Evolutionary conservation across 768 basidiomycete species (phyloP), one percentile per base, ranked within the genome.

Genomic region (Mycena epipterygia): DNA sequence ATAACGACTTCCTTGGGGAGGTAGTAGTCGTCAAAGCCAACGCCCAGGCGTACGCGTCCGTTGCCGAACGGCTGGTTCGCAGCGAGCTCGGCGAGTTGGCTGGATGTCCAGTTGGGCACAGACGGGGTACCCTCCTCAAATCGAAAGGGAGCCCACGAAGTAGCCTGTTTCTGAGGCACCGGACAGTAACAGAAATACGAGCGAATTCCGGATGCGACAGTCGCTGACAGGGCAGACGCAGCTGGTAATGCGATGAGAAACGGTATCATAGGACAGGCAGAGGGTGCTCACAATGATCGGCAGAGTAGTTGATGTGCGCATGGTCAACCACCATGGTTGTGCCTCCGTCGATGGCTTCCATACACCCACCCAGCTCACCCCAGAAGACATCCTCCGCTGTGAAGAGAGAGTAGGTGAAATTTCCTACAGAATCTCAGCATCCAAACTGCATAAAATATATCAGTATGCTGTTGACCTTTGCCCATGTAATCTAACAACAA

Each of bases 291-390:
- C 71, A 61, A 33, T 72, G 71, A 1, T 51, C 67, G 5, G 71
- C 44, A 27, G 57, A 64, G 53, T 61, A n/a, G 35, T 59, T 68
- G 13, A 69, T 69, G 21, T 73, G 67, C 27, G 72, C 72, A 44
- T 73, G 72, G 55, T 73, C 72, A 12, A 73, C 67, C 3, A 73
- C 63, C 39, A 46, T 73, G 0, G 72, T 73, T 9, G 46, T 51
- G 5, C 72, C 72, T 19, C 33, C 61, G 48, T 73, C 72, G 35
- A 73, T 37, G 7, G 67, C 51, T 51, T 73, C 72, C 58, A 73
- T n/a, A 23, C 67, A 68, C 7, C 67, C 68, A 9, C 67, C 67
- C 33, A 73, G 30, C 56, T 68, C 39, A 11, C 72, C 72, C 72
- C 72, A 73, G 55, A 68, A 73, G 4, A 69, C 48, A 16, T 73